Base-by-base conservation (phyloP, 148 eudicot species). In the Polygonum aviculare region DNA sequence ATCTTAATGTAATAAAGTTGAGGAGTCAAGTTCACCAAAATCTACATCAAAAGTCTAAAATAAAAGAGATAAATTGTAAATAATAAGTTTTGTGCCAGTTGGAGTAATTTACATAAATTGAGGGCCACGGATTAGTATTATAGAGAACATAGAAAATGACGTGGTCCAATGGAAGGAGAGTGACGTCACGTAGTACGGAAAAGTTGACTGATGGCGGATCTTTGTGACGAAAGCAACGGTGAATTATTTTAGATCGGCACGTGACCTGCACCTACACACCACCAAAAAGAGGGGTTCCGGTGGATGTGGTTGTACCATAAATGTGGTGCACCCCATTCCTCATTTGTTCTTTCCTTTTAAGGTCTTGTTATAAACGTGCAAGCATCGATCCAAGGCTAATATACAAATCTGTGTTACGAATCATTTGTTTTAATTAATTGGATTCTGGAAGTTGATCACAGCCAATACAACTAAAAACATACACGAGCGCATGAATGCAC, bases 171-270 rank as follows among this genome's bases (percentile, higher is more conserved):
- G 7, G 39, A 3, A 60, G 15, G 12, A 26, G 67, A 21, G 69
- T 63, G 69, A 63, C 69, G 40, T 63, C 40, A 63, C 11, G 31
- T 2, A 4, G 69, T 63, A 63, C 69, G 69, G 69, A 63, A 62
- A 62, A 33, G 39, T 60, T 60, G 67, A 26, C 36, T 60, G 15
- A 26, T 60, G 14, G 67, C 22, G 67, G 67, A 60, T 60, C 67
- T 60, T 8, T 3, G 0, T 62, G 5, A 62, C 4, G 18, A 31
- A 63, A 63, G 39, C 69, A 31, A 63, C 18, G 8, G 18, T 63
- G 69, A 33, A 63, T 63, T 26, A 33, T 63, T 63, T 62, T 63
- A 63, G 69, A 63, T 63, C 33, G 5, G 18, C 69, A 33, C 69
- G 69, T 63, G 69, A 33, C 7, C 31, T 63, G 40, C 69, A 63